phyloP scores from a whole-genome alignment of 208 protist genomes.

The Jaenimonas drosophilae region DNA sequence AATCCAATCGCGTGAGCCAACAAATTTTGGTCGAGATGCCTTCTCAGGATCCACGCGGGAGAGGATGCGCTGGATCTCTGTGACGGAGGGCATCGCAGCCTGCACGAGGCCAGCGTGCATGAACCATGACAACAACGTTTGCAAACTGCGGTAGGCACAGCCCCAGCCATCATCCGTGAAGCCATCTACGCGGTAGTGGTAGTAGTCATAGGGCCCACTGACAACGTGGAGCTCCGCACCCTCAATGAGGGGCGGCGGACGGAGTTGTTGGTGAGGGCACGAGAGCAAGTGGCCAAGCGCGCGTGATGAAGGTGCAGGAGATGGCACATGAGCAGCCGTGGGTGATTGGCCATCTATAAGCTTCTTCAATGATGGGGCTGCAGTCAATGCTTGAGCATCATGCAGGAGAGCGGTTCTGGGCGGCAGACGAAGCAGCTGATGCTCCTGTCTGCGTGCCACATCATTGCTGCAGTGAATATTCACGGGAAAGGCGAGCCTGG shows the following conservation, averaged over 20 bases:
- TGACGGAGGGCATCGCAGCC: constrained; percentile 39
- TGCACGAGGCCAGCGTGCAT: constrained; percentile 38
- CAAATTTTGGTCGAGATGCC: constrained; percentile 61
- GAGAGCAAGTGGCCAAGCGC: constrained; percentile 40
- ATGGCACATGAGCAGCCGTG: too few species aligned
- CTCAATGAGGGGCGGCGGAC: constrained; percentile 7
- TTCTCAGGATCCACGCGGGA: constrained; percentile 72
- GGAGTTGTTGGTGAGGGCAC: constrained; percentile 29
- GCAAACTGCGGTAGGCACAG: constrained; percentile 91
- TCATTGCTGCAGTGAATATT: constrained; percentile 37
- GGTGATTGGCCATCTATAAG: too few species aligned
- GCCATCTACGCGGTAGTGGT: constrained; percentile 92
- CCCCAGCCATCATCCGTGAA: constrained; percentile 94
- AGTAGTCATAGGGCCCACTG: constrained; percentile 89
- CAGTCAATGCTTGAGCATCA: too few species aligned
- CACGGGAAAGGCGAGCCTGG: constrained; percentile 32
- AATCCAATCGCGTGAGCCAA: constrained; percentile 92
- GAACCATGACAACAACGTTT: constrained; percentile 85
- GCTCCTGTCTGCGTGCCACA: constrained; percentile 26
- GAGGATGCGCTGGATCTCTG: constrained; percentile 84
- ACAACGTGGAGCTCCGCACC: constrained; percentile 37
- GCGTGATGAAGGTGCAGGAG: too few species aligned
- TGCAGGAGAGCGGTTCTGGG: constrained; percentile 26
- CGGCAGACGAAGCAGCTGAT: constrained; percentile 39
- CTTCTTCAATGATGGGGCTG: too few species aligned